phyloP scores from a whole-genome alignment of 495 filamentous ascomycete species.

The Aspergillus olivimuriae region DNA sequence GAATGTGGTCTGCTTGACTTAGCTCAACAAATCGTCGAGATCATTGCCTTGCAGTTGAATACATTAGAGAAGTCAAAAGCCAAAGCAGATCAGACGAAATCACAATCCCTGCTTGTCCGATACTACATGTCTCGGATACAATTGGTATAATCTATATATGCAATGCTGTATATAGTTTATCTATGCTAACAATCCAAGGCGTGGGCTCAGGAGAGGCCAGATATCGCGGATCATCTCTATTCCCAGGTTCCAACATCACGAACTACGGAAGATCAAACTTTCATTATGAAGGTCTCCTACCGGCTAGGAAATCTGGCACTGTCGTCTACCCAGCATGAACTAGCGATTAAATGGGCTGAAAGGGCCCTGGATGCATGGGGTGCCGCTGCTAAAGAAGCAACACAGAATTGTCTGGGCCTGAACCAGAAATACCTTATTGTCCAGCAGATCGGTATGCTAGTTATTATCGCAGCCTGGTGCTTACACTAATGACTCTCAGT shows the following conservation, averaged over 20 bases:
- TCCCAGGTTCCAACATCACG: constrained; percentile 43
- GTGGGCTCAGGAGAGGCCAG: constrained; percentile 62
- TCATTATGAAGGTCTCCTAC: constrained; percentile 63
- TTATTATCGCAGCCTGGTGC: constrained; percentile 13
- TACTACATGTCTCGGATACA: constrained; percentile 66
- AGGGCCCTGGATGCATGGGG: constrained; percentile 53
- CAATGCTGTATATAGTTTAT: no score
- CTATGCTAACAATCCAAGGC: constrained; percentile 42
- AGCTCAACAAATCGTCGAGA: constrained; percentile 53
- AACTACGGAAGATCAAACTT: constrained; percentile 36
- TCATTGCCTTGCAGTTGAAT: constrained; percentile 58
- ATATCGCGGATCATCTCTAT: constrained; percentile 75
- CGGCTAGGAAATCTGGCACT: constrained; percentile 63
- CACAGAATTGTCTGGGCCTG: constrained; percentile 41
- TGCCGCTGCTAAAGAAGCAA: constrained; percentile 50
- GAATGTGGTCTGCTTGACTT: constrained; percentile 44
- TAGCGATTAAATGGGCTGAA: constrained; percentile 68
- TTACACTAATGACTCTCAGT: no score
- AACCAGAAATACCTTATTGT: constrained; percentile 28
- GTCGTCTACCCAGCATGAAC: constrained; percentile 40
- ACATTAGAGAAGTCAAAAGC: constrained; percentile 36
- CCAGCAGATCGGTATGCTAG: constrained; percentile 57
- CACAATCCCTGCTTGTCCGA: constrained; percentile 28
- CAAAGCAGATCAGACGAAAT: constrained; percentile 10
- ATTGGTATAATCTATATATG: no score